phyloP scores from a whole-genome alignment of 306 rosid species.

The Trichosanthes cucumerina region DNA sequence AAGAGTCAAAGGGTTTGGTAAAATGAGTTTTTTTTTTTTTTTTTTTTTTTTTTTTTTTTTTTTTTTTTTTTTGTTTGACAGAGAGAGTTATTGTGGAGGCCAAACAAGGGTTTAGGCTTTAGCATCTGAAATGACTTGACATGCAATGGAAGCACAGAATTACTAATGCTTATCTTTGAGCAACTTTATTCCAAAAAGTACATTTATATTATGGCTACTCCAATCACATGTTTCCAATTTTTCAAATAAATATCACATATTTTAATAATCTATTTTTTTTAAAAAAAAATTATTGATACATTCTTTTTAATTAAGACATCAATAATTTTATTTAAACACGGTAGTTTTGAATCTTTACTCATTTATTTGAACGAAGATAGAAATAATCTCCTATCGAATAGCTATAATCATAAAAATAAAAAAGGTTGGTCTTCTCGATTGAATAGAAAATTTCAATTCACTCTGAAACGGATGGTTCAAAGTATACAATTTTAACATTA shows the following conservation, averaged over 20 bases:
- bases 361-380: too few relatives aligned
- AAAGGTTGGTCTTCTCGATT: too few relatives aligned
- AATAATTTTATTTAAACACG: too few relatives aligned
- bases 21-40: neutral
- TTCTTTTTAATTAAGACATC: too few relatives aligned
- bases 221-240: neutral
- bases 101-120: neutral
- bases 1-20: neutral
- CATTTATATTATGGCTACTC: neutral
- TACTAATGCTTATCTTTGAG: neutral
- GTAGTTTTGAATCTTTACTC: too few relatives aligned
- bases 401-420: too few relatives aligned
- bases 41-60: neutral
- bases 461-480: too few relatives aligned
- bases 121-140: constrained; percentile 1
- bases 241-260: neutral
- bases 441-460: too few relatives aligned
- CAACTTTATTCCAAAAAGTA: neutral
- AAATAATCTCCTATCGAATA: too few relatives aligned
- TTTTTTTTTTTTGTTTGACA: neutral
- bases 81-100: neutral
- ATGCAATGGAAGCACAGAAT: neutral
- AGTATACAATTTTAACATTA: too few relatives aligned
- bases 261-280: too few relatives aligned
- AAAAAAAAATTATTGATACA: too few relatives aligned